Percentiles rank a stretch among this genome's conserved stretches.
phyloP scores from a whole-genome alignment of 2,329 filamentous ascomycete genomes.

The Orbilia oligospora region DNA sequence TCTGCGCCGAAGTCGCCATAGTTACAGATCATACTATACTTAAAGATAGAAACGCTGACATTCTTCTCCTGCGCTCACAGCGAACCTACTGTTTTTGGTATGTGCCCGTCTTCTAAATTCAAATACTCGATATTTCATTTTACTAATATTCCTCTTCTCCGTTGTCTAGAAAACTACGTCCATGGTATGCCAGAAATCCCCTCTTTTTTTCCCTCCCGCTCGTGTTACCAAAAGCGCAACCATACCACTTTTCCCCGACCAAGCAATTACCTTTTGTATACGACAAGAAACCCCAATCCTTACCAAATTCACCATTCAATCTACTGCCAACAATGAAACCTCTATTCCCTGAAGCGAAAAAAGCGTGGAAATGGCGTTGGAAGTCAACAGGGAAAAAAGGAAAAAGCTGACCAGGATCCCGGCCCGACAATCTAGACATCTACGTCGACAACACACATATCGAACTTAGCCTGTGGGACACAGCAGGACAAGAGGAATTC shows the following conservation, averaged over 20 bases:
- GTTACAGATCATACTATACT: background rate
- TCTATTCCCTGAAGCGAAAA: constrained; percentile 28
- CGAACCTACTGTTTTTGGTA: constrained; percentile 92
- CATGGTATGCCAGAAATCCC: constrained; percentile 77
- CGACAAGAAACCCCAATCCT: constrained; percentile 12
- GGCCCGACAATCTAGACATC: constrained; percentile 75
- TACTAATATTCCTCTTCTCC: constrained; percentile 35
- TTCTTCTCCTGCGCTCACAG: constrained; percentile 66
- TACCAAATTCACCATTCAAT: constrained; percentile 6
- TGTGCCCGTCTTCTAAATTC: constrained; percentile 62
- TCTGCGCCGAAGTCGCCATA: constrained; percentile 53
- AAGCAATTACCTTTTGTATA: constrained; percentile 2
- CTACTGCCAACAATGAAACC: constrained; percentile 36
- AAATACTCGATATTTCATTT: background rate
- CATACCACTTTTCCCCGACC: constrained; percentile 12
- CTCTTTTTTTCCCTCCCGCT: background rate
- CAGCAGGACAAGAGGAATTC: constrained; percentile 98
- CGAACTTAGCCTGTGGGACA: constrained; percentile 98
- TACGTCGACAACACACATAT: constrained; percentile 98
- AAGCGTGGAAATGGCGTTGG: background rate
- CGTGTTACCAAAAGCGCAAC: constrained; percentile 54
- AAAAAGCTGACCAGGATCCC: constrained; percentile 16
- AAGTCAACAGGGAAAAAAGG: constrained; percentile 2
- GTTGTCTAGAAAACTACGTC: constrained; percentile 86
- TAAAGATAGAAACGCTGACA: constrained; percentile 36